Percentiles rank a stretch among this genome's conserved stretches.
These are phyloP conservation scores for Colletotrichum spaethianum DNA, from an alignment of 2,329 filamentous ascomycete genomes.

Conservation along the genomic window DNA sequence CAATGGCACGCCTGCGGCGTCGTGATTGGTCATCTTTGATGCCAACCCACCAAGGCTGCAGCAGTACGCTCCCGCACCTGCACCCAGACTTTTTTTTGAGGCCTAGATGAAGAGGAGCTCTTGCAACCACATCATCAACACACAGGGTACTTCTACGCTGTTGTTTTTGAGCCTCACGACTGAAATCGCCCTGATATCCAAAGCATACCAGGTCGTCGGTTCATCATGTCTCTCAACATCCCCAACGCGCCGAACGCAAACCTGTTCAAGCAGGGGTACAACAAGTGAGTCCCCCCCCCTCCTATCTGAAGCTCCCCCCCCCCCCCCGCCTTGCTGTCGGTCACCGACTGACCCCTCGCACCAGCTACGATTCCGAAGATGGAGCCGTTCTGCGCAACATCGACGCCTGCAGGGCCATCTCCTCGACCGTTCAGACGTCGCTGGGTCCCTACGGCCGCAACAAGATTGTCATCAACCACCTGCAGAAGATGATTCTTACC, in stretches of 20 bases:
- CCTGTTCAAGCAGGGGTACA: constrained; percentile 97
- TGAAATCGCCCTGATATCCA: constrained; percentile 11
- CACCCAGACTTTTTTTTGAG: constrained; percentile 43
- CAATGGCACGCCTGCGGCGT: constrained; percentile 33
- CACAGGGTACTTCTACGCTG: constrained; percentile 28
- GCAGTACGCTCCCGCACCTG: constrained; percentile 32
- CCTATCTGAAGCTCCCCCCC: constrained; percentile 40
- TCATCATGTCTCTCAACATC: constrained; percentile 92
- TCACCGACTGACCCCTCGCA: constrained; percentile 50
- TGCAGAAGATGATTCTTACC: constrained; percentile 99
- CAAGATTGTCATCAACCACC: constrained; percentile 99
- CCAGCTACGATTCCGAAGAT: constrained; percentile 98
- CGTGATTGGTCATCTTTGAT: constrained; percentile 40
- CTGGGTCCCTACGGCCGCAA: constrained; percentile 98
- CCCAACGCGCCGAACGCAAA: constrained; percentile 93
- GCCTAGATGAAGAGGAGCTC: constrained; percentile 38
- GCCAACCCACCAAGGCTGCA: constrained; percentile 41
- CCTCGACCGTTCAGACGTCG: constrained; percentile 96
- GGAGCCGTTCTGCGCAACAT: constrained; percentile 98
- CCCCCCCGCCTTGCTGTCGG: constrained; percentile 39
- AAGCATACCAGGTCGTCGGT: constrained; percentile 32
- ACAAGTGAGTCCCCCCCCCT: constrained; percentile 76
- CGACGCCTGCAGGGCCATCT: constrained; percentile 96
- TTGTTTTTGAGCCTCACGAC: constrained; percentile 34
- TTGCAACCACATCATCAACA: constrained; percentile 38